Conservation (phyloP, 169 alveolate species). For the Plasmodium vinckei region DNA sequence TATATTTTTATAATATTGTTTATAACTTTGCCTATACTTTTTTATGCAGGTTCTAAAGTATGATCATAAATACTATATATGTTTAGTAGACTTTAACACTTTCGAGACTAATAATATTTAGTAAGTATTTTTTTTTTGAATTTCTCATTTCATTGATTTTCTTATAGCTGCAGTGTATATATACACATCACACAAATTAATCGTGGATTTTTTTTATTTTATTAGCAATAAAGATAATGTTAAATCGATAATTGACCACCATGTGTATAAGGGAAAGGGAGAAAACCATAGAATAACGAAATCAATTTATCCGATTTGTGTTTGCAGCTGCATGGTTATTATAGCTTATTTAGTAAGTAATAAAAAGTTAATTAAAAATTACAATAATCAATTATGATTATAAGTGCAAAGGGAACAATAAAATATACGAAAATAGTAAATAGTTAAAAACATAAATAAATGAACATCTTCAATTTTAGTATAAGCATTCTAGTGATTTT, state of each 20-base stretch:
- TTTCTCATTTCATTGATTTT: neutral
- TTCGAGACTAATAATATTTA: slow-evolving; percentile 33
- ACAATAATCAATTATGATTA: too few species aligned
- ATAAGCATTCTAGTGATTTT: slow-evolving; percentile 62
- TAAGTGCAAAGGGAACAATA: neutral
- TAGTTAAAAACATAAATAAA: neutral
- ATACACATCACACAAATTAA: neutral
- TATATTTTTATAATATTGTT: slow-evolving; percentile 8
- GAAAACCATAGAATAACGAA: slow-evolving; percentile 50
- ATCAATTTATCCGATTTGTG: slow-evolving; percentile 67
- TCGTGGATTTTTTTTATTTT: slow-evolving; percentile 1
- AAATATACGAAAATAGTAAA: neutral
- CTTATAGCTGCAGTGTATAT: neutral
- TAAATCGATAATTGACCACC: slow-evolving; percentile 75
- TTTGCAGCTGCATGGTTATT: slow-evolving; percentile 76
- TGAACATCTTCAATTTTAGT: slow-evolving; percentile 9
- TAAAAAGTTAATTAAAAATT: neutral
- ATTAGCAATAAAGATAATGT: slow-evolving; percentile 54
- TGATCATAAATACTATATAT: slow-evolving; percentile 40
- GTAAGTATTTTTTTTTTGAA: slow-evolving; percentile 13
- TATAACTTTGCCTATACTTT: neutral
- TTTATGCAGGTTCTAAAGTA: slow-evolving; percentile 56
- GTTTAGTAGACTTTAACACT: slow-evolving; percentile 73
- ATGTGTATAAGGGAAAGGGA: slow-evolving; percentile 44
- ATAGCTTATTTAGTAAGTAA: slow-evolving; percentile 73